Evolutionary conservation across 768 basidiomycete genomes (phyloP).

Genomic region (Rhodotorula paludigena): DNA sequence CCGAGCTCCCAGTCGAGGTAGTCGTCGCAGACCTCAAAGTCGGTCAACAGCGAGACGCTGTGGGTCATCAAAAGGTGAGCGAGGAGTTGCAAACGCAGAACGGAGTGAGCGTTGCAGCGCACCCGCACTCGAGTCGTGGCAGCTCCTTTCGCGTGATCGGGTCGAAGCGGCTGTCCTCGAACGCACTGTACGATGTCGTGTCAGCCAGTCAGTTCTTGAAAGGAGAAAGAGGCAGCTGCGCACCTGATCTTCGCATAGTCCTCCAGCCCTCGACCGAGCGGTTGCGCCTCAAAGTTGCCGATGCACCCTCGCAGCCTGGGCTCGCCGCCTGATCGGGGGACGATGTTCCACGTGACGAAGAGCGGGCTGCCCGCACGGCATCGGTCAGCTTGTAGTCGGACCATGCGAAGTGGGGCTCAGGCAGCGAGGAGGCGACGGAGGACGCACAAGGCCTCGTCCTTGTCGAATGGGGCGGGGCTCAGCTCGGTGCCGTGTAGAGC

Average conservation of each 20-base stretch:
- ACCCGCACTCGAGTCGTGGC: conserved; percentile 79
- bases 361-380: conserved; percentile 59
- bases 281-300: conserved; percentile 77
- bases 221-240: conserved; percentile 3
- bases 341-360: conserved; percentile 94
- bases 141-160: conserved; percentile 72
- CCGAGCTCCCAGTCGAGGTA: conserved; percentile 94
- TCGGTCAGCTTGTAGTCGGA: conserved; percentile 14
- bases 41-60: conserved; percentile 86
- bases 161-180: conserved; percentile 78
- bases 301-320: conserved; percentile 84
- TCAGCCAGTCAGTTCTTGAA: neutral
- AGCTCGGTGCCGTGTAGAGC: conserved; percentile 49
- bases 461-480: conserved; percentile 32
- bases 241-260: conserved; percentile 81
- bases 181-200: conserved; percentile 54
- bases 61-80: neutral
- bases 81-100: neutral
- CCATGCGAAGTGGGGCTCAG: neutral
- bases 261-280: conserved; percentile 67
- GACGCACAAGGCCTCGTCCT: conserved; percentile 72
- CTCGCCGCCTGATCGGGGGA: conserved; percentile 56
- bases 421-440: neutral
- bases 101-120: conserved; percentile 44
- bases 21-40: conserved; percentile 76